phyloP scores from a whole-genome alignment of 768 basidiomycete genomes.

The Lactarius trivialis region DNA sequence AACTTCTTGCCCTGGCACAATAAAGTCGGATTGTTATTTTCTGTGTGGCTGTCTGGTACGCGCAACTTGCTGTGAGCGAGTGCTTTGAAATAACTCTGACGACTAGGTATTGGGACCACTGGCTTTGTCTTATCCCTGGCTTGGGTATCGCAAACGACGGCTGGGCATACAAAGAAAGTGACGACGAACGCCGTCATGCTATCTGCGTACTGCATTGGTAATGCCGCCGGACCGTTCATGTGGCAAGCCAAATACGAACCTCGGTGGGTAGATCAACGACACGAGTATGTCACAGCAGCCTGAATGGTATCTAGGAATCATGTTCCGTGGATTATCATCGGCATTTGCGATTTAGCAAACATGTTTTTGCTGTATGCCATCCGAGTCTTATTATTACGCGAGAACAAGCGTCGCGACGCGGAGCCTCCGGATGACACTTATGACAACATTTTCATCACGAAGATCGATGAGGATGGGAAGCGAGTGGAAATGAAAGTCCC shows the following conservation, averaged over 20 bases:
- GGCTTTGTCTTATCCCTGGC: constrained; percentile 56
- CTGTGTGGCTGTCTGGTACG: constrained; percentile 47
- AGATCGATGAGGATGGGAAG: constrained; percentile 43
- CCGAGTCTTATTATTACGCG: constrained; percentile 45
- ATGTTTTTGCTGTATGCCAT: constrained; percentile 45
- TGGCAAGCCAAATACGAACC: constrained; percentile 66
- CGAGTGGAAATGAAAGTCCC: constrained; percentile 51
- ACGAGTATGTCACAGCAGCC: neutral
- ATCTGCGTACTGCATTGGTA: constrained; percentile 60
- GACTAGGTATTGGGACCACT: constrained; percentile 43
- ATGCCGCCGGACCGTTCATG: constrained; percentile 70
- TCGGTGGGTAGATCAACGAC: constrained; percentile 34
- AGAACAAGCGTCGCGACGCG: constrained; percentile 59
- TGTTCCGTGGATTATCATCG: constrained; percentile 73
- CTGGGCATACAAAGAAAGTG: constrained; percentile 67
- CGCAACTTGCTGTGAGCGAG: neutral
- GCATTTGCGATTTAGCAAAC: constrained; percentile 51
- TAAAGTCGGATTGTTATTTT: constrained; percentile 58
- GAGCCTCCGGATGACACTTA: constrained; percentile 48
- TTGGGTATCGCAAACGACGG: constrained; percentile 60
- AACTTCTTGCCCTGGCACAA: constrained; percentile 60
- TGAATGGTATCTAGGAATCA: constrained; percentile 43
- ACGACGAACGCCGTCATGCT: constrained; percentile 70
- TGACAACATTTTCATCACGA: constrained; percentile 58
- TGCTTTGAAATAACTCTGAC: neutral